Evolutionary conservation across 192 early-diverging fungal species (phyloP).

Genomic region (Coemansia sp.): DNA sequence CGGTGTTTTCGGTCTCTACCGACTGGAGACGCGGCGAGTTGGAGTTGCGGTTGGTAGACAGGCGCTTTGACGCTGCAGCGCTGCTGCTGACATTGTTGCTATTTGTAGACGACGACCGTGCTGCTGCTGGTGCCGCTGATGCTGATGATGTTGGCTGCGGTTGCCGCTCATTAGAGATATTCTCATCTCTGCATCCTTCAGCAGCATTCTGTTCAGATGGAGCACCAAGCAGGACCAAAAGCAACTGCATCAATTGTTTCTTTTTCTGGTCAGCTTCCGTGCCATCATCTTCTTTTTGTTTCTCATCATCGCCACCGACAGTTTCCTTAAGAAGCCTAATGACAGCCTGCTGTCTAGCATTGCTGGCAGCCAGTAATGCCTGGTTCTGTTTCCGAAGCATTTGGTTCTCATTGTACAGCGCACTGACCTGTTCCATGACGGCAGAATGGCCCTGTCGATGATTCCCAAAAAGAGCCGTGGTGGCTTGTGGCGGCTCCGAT

Average conservation of each 20-base stretch:
- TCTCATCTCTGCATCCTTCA: too few species aligned
- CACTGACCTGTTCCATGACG: constrained; percentile 11
- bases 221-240: constrained; percentile 14
- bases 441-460: neutral
- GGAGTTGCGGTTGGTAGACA: neutral
- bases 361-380: constrained; percentile 12
- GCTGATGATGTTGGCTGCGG: neutral
- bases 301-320: neutral
- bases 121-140: neutral
- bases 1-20: neutral
- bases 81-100: neutral
- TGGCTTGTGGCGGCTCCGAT: neutral
- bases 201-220: neutral
- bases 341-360: constrained; percentile 27
- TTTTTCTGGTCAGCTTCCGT: neutral
- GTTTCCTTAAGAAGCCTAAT: constrained; percentile 26
- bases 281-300: neutral
- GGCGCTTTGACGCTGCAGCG: neutral
- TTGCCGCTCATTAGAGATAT: neutral
- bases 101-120: neutral
- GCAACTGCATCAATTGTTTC: constrained; percentile 27
- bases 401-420: constrained; percentile 28
- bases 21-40: neutral
- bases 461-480: neutral
- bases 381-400: constrained; percentile 35